Evolutionary conservation across 179 eudicot species (phyloP).

Genomic region (Silene noctiflora): DNA sequence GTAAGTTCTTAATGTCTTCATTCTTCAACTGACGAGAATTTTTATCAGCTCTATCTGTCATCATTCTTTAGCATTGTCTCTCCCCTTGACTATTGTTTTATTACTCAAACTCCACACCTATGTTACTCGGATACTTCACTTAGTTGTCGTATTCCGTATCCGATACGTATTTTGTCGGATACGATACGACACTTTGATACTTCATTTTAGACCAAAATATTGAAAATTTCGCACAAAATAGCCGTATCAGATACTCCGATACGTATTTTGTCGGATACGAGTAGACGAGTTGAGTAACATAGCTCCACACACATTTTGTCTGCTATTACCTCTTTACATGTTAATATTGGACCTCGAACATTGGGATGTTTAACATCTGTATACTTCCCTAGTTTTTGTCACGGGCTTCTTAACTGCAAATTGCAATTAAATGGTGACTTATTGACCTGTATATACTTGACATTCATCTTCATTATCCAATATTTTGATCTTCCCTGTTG

Average conservation of each 20-base stretch:
- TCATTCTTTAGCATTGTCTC: neutral
- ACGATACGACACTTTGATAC: too few relatives aligned
- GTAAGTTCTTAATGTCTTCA: slow-evolving; percentile 34
- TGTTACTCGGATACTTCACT: too few relatives aligned
- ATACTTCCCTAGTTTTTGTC: neutral
- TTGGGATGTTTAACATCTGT: neutral
- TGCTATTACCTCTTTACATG: neutral
- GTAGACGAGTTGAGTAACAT: too few relatives aligned
- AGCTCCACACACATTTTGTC: neutral
- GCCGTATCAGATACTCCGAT: too few relatives aligned
- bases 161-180: too few relatives aligned
- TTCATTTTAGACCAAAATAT: too few relatives aligned
- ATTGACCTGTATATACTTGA: neutral
- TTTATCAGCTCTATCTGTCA: neutral
- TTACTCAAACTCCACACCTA: neutral
- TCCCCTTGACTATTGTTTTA: neutral
- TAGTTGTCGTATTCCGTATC: too few relatives aligned
- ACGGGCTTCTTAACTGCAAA: neutral
- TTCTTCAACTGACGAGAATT: neutral
- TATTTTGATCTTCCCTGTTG: neutral
- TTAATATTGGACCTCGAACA: neutral
- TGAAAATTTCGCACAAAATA: too few relatives aligned
- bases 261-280: too few relatives aligned
- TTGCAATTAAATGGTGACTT: neutral
- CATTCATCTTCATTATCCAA: neutral